phyloP scores from a whole-genome alignment of 257 asterid species.

The Oldenlandia corymbosa region DNA sequence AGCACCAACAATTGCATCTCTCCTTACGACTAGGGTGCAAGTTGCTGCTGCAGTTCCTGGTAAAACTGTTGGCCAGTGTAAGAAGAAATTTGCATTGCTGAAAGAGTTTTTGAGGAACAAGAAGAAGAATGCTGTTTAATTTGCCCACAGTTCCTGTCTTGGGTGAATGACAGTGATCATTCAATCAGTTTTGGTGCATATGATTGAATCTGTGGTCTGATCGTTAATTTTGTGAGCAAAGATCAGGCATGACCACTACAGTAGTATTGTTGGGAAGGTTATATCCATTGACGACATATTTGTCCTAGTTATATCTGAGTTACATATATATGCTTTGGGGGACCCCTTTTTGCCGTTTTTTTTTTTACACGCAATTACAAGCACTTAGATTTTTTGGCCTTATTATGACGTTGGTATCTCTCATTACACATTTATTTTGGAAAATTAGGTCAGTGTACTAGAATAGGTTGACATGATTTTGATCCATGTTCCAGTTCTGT shows the following conservation, averaged over 20 bases:
- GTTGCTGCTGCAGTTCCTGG: conserved; percentile 78
- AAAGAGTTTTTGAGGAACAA: conserved; percentile 87
- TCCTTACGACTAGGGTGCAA: conserved; percentile 77
- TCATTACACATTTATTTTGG: conserved; percentile 5
- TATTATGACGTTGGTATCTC: background rate
- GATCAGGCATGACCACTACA: background rate
- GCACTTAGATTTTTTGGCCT: background rate
- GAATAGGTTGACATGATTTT: background rate
- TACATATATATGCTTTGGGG: background rate
- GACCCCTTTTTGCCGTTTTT: background rate
- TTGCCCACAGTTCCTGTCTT: background rate
- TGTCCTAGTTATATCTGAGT: background rate
- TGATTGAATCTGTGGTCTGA: background rate
- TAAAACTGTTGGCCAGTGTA: conserved; percentile 61
- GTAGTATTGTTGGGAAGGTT: background rate
- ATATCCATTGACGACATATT: background rate
- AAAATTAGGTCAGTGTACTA: background rate
- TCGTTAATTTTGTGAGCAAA: background rate
- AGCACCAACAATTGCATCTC: conserved; percentile 68
- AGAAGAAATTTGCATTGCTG: conserved; percentile 60
- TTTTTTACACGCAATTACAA: too few relatives aligned
- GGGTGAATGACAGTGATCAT: background rate
- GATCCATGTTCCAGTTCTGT: background rate
- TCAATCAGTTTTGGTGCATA: background rate
- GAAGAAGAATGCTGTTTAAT: conserved; percentile 47